These are phyloP conservation scores for Tulasnella sp. DNA, from an alignment of 768 basidiomycete species.

Conservation along the genomic window DNA sequence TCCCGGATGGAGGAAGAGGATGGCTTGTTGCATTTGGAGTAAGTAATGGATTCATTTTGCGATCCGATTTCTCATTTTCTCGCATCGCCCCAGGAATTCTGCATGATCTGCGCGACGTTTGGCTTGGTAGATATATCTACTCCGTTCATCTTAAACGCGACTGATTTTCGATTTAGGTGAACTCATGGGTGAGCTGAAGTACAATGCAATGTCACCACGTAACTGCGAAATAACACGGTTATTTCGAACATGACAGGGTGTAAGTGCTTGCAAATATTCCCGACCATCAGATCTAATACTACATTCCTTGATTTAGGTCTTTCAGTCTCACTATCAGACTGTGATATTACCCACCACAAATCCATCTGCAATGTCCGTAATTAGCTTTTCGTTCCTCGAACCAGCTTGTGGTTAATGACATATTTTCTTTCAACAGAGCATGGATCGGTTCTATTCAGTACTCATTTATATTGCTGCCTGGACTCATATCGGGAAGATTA, in stretches of 20 bases:
- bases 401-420: too few species aligned
- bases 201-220: neutral
- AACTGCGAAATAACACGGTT: neutral
- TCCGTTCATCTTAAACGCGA: neutral
- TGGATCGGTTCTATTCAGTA: slow-evolving; percentile 17
- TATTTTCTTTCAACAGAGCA: neutral
- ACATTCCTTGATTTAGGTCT: neutral
- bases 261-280: neutral
- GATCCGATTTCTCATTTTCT: too few species aligned
- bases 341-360: slow-evolving; percentile 1
- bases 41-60: neutral
- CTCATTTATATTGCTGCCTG: slow-evolving; percentile 23
- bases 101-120: slow-evolving; percentile 2
- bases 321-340: slow-evolving; percentile 12
- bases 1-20: slow-evolving; percentile 10
- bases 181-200: slow-evolving; percentile 15
- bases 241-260: neutral
- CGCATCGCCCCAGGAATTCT: neutral
- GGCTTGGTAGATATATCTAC: slow-evolving; percentile 1
- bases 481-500: slow-evolving; percentile 46
- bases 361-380: slow-evolving; percentile 12
- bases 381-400: slow-evolving; percentile 6
- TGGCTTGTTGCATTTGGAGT: slow-evolving; percentile 11
- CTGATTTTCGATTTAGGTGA: neutral
- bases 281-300: neutral